Evolutionary conservation across 2,329 filamentous ascomycete genomes (phyloP), one percentile per base, ranked within the genome.

Genomic region (Cryphonectria nitschkei): DNA sequence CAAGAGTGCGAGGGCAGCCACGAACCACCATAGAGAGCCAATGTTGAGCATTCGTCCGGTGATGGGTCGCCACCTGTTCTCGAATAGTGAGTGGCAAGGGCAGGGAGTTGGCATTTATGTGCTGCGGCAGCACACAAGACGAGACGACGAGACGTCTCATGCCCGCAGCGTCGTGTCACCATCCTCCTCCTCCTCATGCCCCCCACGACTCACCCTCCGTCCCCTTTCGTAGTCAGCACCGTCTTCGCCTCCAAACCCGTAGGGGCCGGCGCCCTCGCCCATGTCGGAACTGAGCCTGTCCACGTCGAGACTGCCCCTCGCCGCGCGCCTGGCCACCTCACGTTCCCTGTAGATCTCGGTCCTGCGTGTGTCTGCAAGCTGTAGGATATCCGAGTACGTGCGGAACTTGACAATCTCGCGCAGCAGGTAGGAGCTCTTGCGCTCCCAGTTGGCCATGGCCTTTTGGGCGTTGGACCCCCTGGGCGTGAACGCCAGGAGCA

Each of bases 391-490:
- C 75, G 98, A 95, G 78, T 98, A 99, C 0, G 95, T 98, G 72
- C 92, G 87, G 82, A 97, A 98, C 81, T 98, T 98, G 80, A 98
- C 94, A 79, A 97, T 98, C 83, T 99, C 96, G 50, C 93, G 87
- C 16, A 98, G 86, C 56, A 99, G 83, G 79, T 98, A 97, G 41
- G 93, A 91, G 69, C 93, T 97, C 84, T 98, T 98, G 78, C 92
- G 90, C 84, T 99, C 95, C 95, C 96, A 99, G 81, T 99, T 99
- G 29, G 91, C 87, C 92, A 98, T 95, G 22, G 95, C 94, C 81
- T 92, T 95, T 73, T 84, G 85, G 22, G 91, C 88, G 77, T 98
- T 98, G 52, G 89, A 87, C 73, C 95, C 92, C 41, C 94, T 89
- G 3, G 94, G 92, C 19, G 93, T 94, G 79, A 97, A 98, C 11